Evolutionary conservation across 164 flowering plant species (phyloP), one percentile per base, ranked within the genome.

Genomic region (Nelumbo lutea): DNA sequence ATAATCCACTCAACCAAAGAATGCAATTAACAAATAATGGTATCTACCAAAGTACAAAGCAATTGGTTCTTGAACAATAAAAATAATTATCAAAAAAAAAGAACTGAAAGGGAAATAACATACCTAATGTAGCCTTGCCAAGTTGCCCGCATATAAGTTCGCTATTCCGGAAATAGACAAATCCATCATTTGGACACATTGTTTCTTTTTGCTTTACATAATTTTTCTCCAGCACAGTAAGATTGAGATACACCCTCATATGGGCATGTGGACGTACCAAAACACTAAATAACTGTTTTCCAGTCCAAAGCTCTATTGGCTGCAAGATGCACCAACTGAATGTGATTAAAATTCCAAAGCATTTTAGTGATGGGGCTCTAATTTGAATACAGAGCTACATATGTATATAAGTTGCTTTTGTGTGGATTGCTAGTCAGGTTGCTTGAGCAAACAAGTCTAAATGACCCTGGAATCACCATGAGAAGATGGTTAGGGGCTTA

Each of bases 221-320:
- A 65, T 13, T 81, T 79, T 84, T 90, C 86, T 96, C 98, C 63
- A 65, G 77, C 6, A 85, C 84, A 62, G 86, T 84, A 46, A 93
- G 87, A 84, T 87, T 96, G 60, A 96, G 50, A 77, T 78, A 96
- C 48, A 96, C 98, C 72, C 81, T 90, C 83, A 86, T 78, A 51
- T 59, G 72, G 67, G 98, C 90, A 80, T 86, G 68, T 11, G 99
- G 96, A 6, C 97, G 97, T 55, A 93, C 59, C 43, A 96, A 80
- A 62, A 96, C 85, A 75, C 81, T 84, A 74, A 96, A 90, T 61
- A 96, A 75, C 73, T 96, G 98, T 73, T 96, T 96, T 40, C 99
- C 97, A 48, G 94, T 91, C 99, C 99, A 93, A 47, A 96, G 92
- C 76, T 93, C 98, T 40, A 93, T 68, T 69, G 99, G 98, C 99